A percentile compares a stretch with the other conserved stretches of the same genome.
Evolutionary conservation across 2,329 filamentous ascomycete species (phyloP).

Genomic region (Fusarium sp.): DNA sequence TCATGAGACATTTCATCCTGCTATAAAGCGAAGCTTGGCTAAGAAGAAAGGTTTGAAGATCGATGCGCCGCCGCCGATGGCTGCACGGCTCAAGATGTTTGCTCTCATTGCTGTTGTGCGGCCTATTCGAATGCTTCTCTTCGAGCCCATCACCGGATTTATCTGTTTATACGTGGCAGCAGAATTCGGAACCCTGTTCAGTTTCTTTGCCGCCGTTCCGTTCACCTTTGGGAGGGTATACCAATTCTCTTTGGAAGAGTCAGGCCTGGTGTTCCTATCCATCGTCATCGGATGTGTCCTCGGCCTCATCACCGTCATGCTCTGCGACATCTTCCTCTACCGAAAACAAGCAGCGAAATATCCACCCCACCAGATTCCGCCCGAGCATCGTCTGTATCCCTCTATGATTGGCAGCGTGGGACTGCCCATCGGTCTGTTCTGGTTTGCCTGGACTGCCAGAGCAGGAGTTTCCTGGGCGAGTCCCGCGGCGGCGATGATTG

Average conservation of each 20-base stretch:
- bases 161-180: slow-evolving; percentile 64
- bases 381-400: slow-evolving; percentile 70
- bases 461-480: slow-evolving; percentile 63
- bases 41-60: slow-evolving; percentile 53
- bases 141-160: slow-evolving; percentile 73
- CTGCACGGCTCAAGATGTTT: slow-evolving; percentile 51
- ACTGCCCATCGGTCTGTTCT: slow-evolving; percentile 67
- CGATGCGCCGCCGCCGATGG: slow-evolving; percentile 43
- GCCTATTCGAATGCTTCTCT: slow-evolving; percentile 69
- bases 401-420: slow-evolving; percentile 70
- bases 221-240: slow-evolving; percentile 63
- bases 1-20: slow-evolving; percentile 70
- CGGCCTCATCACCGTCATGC: slow-evolving; percentile 56
- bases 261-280: slow-evolving; percentile 60
- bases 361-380: slow-evolving; percentile 57
- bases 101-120: slow-evolving; percentile 60
- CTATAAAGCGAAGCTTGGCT: slow-evolving; percentile 58
- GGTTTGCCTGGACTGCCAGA: slow-evolving; percentile 70
- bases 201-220: slow-evolving; percentile 65
- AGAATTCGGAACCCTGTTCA: slow-evolving; percentile 66
- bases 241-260: slow-evolving; percentile 58
- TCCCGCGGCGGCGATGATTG: slow-evolving; percentile 64
- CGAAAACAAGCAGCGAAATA: slow-evolving; percentile 52
- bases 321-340: slow-evolving; percentile 61
- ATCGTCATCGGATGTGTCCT: slow-evolving; percentile 61